Base-by-base conservation (phyloP, 352 stramenopile species). In the Phytophthora melonis region DNA sequence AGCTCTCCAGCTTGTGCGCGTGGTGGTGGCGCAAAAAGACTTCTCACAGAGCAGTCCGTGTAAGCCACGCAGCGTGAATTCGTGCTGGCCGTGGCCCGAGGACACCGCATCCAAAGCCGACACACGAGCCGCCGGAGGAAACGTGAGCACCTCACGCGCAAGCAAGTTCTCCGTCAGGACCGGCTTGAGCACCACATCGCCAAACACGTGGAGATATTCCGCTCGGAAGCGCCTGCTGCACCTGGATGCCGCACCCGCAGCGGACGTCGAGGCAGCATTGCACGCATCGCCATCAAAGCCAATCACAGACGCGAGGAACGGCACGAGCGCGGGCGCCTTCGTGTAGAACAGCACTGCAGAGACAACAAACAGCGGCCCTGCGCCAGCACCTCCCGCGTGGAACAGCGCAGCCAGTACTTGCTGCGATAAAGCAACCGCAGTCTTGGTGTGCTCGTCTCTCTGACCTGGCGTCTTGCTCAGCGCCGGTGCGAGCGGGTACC, bases 291-390 rank as follows among this genome's bases (percentile, higher is more conserved):
- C 68, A 41, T 80, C 64, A 56, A 78, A 74, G 25, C 76, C 76
- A 57, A 82, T 82, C 23, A 85, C 75, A 1, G 78, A 79, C 23
- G 77, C 66, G 3, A 90, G 72, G 34, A 90, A 89, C 19, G 86
- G 76, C 23, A 91, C 69, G 19, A 91, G 68, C 1, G 80, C 78
- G 5, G 86, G 81, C 8, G 81, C 87, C 63, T 91, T 91, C 14
- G 86, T 93, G 71, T 91, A 93, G 54, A 93, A 83, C 18, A 91
- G 67, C 45, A 93, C 84, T 0, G 86, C 81, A 19, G 82, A 88
- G 16, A 93, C 75, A 1, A 93, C 79, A 11, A 93, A 86, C 11
- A 91, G 75, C 49, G 86, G 82, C 19, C 86, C 82, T 18, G 79
- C 77, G 1, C 72, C 68, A 59, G 84, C 81, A 49, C 77, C 69